Evolutionary conservation across 2,329 filamentous ascomycete species (phyloP).

Genomic region (Dactylellina drechsleri): DNA sequence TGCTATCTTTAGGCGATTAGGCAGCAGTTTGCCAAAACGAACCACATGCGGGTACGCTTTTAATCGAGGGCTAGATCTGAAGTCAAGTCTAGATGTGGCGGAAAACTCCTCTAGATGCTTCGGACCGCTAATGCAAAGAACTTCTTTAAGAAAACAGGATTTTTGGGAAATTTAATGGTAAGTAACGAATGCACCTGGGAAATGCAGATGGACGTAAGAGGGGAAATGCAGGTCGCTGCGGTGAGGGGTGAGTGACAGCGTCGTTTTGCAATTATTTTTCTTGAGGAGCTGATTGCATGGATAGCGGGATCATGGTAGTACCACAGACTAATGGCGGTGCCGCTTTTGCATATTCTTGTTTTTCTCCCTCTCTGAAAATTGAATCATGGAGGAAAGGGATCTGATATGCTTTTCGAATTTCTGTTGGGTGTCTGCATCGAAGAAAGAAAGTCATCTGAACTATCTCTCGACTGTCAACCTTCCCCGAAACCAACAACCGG

Average conservation of each 20-base stretch:
- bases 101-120: background rate
- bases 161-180: background rate
- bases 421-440: no score
- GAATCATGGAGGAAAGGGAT: no score
- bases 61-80: no score
- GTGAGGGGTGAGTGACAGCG: no score
- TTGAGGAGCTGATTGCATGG: no score
- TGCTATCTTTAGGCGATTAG: background rate
- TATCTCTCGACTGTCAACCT: background rate
- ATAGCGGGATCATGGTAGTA: no score
- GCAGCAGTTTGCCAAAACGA: slow-evolving; percentile 5
- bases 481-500: background rate
- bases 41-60: no score
- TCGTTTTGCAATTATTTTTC: no score
- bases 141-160: no score
- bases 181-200: background rate
- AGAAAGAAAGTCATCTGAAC: background rate
- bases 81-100: background rate
- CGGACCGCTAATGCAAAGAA: no score
- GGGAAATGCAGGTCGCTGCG: background rate
- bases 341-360: background rate
- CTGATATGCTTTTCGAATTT: no score
- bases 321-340: no score
- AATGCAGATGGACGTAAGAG: slow-evolving; percentile 2
- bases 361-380: background rate